Evolutionary conservation across 1,139 yeast genomes (phyloP), one percentile per base, ranked within the genome.

Genomic region (Debaryomyces nepalensis): DNA sequence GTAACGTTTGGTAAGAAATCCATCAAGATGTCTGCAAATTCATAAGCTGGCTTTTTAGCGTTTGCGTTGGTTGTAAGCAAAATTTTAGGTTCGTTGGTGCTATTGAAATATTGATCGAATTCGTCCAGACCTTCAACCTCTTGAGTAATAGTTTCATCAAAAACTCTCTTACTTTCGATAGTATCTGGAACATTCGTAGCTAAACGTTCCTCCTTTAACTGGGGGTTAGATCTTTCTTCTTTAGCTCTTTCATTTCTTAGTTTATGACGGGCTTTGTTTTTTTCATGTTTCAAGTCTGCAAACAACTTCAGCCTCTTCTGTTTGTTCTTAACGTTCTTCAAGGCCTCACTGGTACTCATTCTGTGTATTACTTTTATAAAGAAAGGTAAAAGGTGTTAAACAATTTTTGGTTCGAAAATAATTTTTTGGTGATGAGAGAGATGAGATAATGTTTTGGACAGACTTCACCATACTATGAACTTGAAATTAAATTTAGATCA

Each of bases 31-130:
- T 91, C 95, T 9, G 97, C 93, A 70, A 93, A 90, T 59, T 87
- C 91, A 61, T 89, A 91, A 0, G 97, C 97, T 32, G 81, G 78
- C 61, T 87, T 88, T 56, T 82, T 83, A 19, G 99, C 97, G 52
- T 82, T 76, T 34, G 87, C 88, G 61, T 83, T 88, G 4, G 99
- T 93, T 7, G 99, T 95, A 46, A 93, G 70, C 43, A 93, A 73
- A 34, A 93, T 86, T 62, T 93, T 93, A 39, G 98, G 98, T 33
- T 67, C 73, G 14, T 57, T 49, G 44, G 73, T 73, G 39, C 77
- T 77, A 33, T 66, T 61, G 58, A 87, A 87, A 57, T 84, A 84
- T 26, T 72, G 68, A 33, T 74, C 78, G 63, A 88, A 87, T 55
- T 84, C 96, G 58, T 90, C 97, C 45, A 83, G 91, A 15, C 93